Evolutionary conservation across 495 filamentous ascomycete genomes (phyloP).

Genomic region (Hypoxylon trugodes): DNA sequence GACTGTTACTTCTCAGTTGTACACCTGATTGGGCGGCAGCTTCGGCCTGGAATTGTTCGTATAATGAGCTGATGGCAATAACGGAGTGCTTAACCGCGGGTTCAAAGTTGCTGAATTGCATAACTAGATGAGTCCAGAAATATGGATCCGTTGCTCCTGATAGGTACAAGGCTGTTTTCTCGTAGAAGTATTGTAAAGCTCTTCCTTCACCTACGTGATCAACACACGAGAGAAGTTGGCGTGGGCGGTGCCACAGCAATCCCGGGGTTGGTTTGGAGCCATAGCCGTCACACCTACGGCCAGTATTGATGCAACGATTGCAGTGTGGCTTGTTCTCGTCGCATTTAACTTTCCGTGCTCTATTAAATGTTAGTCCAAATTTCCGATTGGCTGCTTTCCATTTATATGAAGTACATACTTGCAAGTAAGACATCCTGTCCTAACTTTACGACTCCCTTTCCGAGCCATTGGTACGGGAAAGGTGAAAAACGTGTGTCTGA

Average conservation of each 20-base stretch:
- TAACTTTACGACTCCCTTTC: constrained; percentile 50
- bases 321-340: constrained; percentile 49
- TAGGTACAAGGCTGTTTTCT: constrained; percentile 47
- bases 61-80: constrained; percentile 50
- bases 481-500: not conserved
- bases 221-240: constrained; percentile 34
- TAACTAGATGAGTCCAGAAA: constrained; percentile 63
- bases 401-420: constrained; percentile 42
- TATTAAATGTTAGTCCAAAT: constrained; percentile 13
- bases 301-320: constrained; percentile 41
- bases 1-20: constrained; percentile 27
- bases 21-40: constrained; percentile 43
- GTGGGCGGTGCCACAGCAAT: constrained; percentile 36
- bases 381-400: constrained; percentile 3
- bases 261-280: constrained; percentile 36
- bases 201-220: constrained; percentile 42
- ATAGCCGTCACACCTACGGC: constrained; percentile 47
- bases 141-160: constrained; percentile 54
- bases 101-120: constrained; percentile 58
- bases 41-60: constrained; percentile 39
- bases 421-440: constrained; percentile 50
- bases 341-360: constrained; percentile 50
- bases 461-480: constrained; percentile 38
- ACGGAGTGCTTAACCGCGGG: constrained; percentile 66
- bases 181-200: constrained; percentile 55